A percentile compares a stretch with the other conserved stretches of the same genome.
Evolutionary conservation across 495 filamentous ascomycete genomes (phyloP).

Genomic region (Penicillium crystallinum): DNA sequence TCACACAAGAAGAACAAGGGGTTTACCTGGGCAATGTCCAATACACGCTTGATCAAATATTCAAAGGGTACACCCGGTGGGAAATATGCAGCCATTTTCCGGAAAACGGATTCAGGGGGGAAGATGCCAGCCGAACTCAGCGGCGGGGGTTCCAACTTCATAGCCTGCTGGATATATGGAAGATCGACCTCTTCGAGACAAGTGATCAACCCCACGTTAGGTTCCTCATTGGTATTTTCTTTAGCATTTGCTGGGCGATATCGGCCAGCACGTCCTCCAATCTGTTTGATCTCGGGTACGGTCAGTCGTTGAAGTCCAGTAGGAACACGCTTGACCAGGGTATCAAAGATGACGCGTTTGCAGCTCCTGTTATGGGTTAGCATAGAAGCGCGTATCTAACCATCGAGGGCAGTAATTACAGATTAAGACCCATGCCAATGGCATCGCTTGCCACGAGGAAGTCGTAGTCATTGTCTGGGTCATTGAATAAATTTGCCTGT

Average conservation of each 20-base stretch:
- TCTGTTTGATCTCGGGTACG: conserved; percentile 86
- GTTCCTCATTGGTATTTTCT: conserved; percentile 18
- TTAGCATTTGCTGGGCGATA: conserved; percentile 64
- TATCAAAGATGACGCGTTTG: conserved; percentile 85
- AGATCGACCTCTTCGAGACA: conserved; percentile 70
- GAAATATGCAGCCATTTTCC: conserved; percentile 72
- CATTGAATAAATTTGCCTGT: conserved; percentile 90
- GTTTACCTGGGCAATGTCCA: conserved; percentile 56
- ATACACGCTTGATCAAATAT: conserved; percentile 67
- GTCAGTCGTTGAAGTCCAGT: conserved; percentile 44
- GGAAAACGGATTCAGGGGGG: conserved; percentile 59
- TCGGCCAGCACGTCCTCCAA: conserved; percentile 87
- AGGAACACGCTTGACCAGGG: conserved; percentile 62
- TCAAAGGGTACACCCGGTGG: conserved; percentile 68
- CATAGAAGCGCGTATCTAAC: background rate
- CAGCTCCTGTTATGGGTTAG: conserved; percentile 55
- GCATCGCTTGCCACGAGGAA: conserved; percentile 92
- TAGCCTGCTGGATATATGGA: conserved; percentile 52
- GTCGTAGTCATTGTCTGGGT: conserved; percentile 90
- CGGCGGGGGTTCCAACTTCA: conserved; percentile 57
- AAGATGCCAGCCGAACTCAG: conserved; percentile 69
- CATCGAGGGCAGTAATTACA: conserved; percentile 43
- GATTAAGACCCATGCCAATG: conserved; percentile 95
- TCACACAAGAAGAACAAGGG: conserved; percentile 69
- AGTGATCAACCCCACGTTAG: conserved; percentile 69